These are phyloP conservation scores for Xerocomus amazonicus DNA, from an alignment of 1,284 basidiomycete genomes.

Conservation along the genomic window DNA sequence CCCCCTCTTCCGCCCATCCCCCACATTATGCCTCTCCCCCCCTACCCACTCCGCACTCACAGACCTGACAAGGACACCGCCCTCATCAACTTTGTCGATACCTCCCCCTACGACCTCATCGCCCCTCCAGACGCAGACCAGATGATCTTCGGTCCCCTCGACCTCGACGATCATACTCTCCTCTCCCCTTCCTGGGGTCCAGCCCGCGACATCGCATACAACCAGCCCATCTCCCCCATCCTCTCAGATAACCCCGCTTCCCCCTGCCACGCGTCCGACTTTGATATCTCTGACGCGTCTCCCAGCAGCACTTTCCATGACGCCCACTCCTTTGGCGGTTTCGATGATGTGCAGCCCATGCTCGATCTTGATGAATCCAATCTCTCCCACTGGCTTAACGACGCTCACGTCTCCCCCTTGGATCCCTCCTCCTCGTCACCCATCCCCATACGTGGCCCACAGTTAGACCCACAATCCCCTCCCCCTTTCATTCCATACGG, in stretches of 20 bases:
- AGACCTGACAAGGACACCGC: slow-evolving; percentile 34
- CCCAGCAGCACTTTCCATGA: slow-evolving; percentile 31
- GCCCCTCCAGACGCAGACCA: slow-evolving; percentile 43
- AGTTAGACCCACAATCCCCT: slow-evolving; percentile 38
- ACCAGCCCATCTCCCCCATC: slow-evolving; percentile 34
- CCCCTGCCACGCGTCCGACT: slow-evolving; percentile 31
- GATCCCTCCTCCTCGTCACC: slow-evolving; percentile 52
- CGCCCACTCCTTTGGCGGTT: slow-evolving; percentile 23
- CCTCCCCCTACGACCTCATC: slow-evolving; percentile 29
- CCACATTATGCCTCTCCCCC: slow-evolving; percentile 39
- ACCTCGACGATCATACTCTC: slow-evolving; percentile 53
- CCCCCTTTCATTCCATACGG: slow-evolving; percentile 42
- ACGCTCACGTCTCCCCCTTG: slow-evolving; percentile 42
- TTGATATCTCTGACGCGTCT: slow-evolving; percentile 35
- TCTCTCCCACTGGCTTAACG: slow-evolving; percentile 57
- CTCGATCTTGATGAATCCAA: slow-evolving; percentile 44
- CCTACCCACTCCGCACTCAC: slow-evolving; percentile 22
- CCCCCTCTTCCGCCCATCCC: slow-evolving; percentile 25
- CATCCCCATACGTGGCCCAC: slow-evolving; percentile 55
- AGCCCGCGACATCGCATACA: slow-evolving; percentile 36
- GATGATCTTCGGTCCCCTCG: slow-evolving; percentile 60
- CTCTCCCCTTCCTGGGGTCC: slow-evolving; percentile 46
- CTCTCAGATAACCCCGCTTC: slow-evolving; percentile 32
- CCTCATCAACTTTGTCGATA: slow-evolving; percentile 42
- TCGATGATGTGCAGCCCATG: slow-evolving; percentile 31